Conservation (phyloP, 202 grass and related monocot species). For the Bolboschoenoplectus hybrid region DNA sequence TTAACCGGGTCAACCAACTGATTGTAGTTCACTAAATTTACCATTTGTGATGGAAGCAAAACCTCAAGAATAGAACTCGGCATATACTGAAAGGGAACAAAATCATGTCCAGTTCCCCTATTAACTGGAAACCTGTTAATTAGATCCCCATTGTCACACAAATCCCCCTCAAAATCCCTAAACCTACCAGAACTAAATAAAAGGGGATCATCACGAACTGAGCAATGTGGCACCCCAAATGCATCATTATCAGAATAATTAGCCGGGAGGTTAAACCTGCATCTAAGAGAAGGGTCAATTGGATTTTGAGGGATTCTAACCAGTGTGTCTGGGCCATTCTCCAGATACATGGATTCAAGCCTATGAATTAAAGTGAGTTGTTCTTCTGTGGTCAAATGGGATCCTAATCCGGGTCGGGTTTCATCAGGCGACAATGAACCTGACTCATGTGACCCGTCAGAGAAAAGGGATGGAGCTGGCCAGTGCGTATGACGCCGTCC, state of each 20-base stretch:
- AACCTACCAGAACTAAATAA: slow-evolving; percentile 19
- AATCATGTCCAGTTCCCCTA: background rate
- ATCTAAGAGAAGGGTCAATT: slow-evolving; percentile 17
- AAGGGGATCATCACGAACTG: slow-evolving; percentile 43
- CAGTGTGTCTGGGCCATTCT: slow-evolving; percentile 38
- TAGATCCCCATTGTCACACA: slow-evolving; percentile 13
- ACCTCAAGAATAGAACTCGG: slow-evolving; percentile 27
- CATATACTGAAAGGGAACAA: slow-evolving; percentile 6
- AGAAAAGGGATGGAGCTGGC: slow-evolving; percentile 32
- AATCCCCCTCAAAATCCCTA: slow-evolving; percentile 23
- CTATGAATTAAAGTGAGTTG: slow-evolving; percentile 49
- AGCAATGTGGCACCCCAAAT: slow-evolving; percentile 47
- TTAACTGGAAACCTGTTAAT: slow-evolving; percentile 28
- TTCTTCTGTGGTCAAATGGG: slow-evolving; percentile 37
- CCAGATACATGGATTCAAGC: slow-evolving; percentile 49
- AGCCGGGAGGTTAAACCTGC: slow-evolving; percentile 15
- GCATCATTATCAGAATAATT: slow-evolving; percentile 33
- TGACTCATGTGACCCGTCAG: slow-evolving; percentile 24
- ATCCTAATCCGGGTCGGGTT: slow-evolving; percentile 2
- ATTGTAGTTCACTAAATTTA: slow-evolving; percentile 22
- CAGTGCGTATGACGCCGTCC: slow-evolving; percentile 31
- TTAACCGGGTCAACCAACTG: background rate
- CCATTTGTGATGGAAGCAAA: slow-evolving; percentile 27
- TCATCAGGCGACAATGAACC: slow-evolving; percentile 18
- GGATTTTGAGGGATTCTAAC: slow-evolving; percentile 12